phyloP scores from a whole-genome alignment of 2,329 filamentous ascomycete genomes.

The Diplodia corticola region DNA sequence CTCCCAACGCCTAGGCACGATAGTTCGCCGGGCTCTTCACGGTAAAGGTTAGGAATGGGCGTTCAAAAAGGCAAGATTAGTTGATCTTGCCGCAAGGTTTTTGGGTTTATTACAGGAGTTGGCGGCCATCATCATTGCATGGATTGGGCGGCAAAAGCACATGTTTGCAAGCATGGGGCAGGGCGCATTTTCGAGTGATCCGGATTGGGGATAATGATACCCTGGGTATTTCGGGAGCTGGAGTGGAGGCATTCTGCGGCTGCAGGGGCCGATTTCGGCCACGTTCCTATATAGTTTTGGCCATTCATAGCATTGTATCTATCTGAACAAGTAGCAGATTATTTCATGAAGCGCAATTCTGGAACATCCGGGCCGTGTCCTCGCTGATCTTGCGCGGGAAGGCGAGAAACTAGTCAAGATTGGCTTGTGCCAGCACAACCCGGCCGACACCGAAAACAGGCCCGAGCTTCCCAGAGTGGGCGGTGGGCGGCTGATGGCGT shows the following conservation, averaged over 20 bases:
- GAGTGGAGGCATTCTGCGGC: constrained; percentile 7
- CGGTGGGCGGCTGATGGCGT: constrained; percentile 20
- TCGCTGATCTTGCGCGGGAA: background rate
- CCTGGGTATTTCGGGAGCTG: constrained; percentile 13
- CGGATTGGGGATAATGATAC: constrained; percentile 19
- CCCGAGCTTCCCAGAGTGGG: constrained; percentile 14
- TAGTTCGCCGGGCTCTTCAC: background rate
- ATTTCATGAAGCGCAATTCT: background rate
- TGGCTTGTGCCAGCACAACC: constrained; percentile 4
- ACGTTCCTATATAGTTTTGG: background rate
- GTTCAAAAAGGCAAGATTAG: background rate
- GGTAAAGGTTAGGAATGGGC: background rate
- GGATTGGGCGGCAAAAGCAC: constrained; percentile 9
- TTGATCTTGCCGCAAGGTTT: background rate
- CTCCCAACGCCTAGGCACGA: background rate
- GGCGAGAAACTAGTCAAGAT: constrained; percentile 4
- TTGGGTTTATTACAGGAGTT: constrained; percentile 16
- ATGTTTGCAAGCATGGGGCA: constrained; percentile 16
- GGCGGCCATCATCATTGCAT: constrained; percentile 10
- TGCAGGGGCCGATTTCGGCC: background rate
- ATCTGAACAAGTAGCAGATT: background rate
- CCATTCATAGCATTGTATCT: constrained; percentile 4
- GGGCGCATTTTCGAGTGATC: constrained; percentile 14
- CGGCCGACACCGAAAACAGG: constrained; percentile 14
- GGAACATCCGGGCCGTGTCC: background rate